Conservation (phyloP, 2,329 filamentous ascomycete genomes). For the Trichophyton equinum region DNA sequence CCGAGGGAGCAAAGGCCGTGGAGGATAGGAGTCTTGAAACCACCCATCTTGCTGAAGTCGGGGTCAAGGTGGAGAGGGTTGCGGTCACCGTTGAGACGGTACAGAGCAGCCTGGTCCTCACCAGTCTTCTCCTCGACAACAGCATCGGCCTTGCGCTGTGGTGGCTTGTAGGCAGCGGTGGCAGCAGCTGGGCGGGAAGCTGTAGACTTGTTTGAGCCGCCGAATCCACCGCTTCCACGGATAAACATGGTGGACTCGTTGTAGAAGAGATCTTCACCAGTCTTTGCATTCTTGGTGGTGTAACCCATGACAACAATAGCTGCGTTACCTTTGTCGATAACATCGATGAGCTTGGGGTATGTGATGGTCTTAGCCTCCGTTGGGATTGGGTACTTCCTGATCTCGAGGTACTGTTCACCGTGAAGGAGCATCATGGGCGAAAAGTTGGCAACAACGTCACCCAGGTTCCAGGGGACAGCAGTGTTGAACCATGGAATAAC, state of each 20-base stretch:
- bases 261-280: conserved; percentile 86
- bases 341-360: conserved; percentile 72
- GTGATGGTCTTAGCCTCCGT: conserved; percentile 67
- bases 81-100: conserved; percentile 85
- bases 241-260: conserved; percentile 93
- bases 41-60: conserved; percentile 82
- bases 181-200: conserved; percentile 64
- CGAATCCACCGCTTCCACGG: conserved; percentile 80
- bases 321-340: conserved; percentile 88
- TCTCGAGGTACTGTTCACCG: conserved; percentile 95
- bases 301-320: conserved; percentile 70
- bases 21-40: conserved; percentile 86
- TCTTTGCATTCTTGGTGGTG: conserved; percentile 72
- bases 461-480: conserved; percentile 63
- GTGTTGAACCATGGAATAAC: conserved; percentile 91
- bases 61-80: conserved; percentile 97
- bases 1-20: conserved; percentile 97
- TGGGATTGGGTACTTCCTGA: conserved; percentile 82
- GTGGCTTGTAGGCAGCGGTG: conserved; percentile 66
- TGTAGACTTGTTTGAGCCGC: conserved; percentile 57
- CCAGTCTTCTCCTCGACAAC: conserved; percentile 76
- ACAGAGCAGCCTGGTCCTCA: conserved; percentile 84
- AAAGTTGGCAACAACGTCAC: conserved; percentile 86
- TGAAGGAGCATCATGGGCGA: conserved; percentile 97
- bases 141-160: conserved; percentile 62